These are phyloP conservation scores for Solanum hybrid DNA, from an alignment of 305 asterid species.

Conservation along the genomic window DNA sequence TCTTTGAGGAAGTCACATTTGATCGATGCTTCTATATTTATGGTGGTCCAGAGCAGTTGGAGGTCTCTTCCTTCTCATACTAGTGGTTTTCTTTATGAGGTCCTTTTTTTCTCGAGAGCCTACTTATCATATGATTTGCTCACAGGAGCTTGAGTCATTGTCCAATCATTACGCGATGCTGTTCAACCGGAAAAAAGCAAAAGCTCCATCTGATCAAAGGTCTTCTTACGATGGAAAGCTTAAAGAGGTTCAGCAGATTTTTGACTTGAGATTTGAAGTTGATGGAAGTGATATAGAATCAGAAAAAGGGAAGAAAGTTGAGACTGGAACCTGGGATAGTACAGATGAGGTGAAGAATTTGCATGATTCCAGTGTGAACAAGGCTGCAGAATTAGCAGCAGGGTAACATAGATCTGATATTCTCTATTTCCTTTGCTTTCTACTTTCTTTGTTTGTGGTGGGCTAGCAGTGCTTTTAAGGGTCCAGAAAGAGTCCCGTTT, in stretches of 20 bases:
- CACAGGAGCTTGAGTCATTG: slow-evolving; percentile 87
- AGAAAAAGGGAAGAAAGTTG: slow-evolving; percentile 77
- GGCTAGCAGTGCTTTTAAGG: not conserved
- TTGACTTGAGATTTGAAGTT: slow-evolving; percentile 58
- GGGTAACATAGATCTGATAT: slow-evolving; percentile 36
- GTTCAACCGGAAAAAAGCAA: slow-evolving; percentile 77
- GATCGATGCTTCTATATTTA: slow-evolving; percentile 94
- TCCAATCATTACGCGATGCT: slow-evolving; percentile 73
- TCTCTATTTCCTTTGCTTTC: not conserved
- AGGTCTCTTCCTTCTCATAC: slow-evolving; percentile 37
- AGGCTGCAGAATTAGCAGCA: slow-evolving; percentile 95
- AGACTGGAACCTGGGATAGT: slow-evolving; percentile 45
- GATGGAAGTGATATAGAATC: slow-evolving; percentile 44
- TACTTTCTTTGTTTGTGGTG: not conserved
- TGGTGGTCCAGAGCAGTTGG: slow-evolving; percentile 98
- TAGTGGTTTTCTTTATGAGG: not conserved
- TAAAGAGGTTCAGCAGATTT: slow-evolving; percentile 66
- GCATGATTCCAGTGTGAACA: slow-evolving; percentile 78
- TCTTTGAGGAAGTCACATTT: slow-evolving; percentile 71
- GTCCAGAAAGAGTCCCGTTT: not conserved
- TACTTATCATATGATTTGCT: slow-evolving; percentile 6
- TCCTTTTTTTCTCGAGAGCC: not conserved
- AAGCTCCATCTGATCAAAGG: slow-evolving; percentile 67
- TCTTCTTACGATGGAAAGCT: slow-evolving; percentile 73
- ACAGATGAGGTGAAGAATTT: slow-evolving; percentile 49